Percentiles rank a stretch among this genome's conserved stretches.
Conservation (phyloP, 495 filamentous ascomycete species). For the Neurospora sp. region DNA sequence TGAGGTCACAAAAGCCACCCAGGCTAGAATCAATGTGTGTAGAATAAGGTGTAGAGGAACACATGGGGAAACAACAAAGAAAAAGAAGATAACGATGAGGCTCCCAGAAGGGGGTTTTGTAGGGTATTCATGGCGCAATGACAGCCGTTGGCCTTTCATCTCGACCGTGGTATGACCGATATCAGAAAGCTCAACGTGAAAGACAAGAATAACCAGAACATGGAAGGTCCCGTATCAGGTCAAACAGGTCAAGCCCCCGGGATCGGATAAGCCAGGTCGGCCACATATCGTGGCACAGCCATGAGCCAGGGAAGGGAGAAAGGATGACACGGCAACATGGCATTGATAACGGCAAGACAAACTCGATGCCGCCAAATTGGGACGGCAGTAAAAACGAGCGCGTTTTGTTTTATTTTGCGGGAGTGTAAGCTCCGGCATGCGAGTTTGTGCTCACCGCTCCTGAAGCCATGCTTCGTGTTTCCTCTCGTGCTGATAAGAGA, state of each 20-base stretch:
- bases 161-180: not conserved
- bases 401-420: slow-evolving; percentile 13
- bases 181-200: not conserved
- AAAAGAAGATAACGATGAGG: not conserved
- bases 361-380: slow-evolving; percentile 9
- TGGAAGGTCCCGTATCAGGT: not conserved
- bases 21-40: not conserved
- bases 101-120: slow-evolving; percentile 6
- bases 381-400: slow-evolving; percentile 4
- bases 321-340: slow-evolving; percentile 15
- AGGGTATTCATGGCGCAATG: not conserved
- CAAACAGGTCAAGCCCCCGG: not conserved
- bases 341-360: slow-evolving; percentile 3
- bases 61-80: not conserved
- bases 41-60: not conserved
- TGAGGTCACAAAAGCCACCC: not conserved
- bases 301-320: not conserved
- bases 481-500: slow-evolving; percentile 1
- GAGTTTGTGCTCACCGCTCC: slow-evolving; percentile 9
- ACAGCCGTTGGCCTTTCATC: not conserved
- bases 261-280: not conserved
- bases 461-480: slow-evolving; percentile 1
- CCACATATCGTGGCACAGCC: not conserved
- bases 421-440: slow-evolving; percentile 11
- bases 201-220: not conserved